Evolutionary conservation across 73 alveolate species (phyloP).

Genomic region (Paramecium tetraurelia): DNA sequence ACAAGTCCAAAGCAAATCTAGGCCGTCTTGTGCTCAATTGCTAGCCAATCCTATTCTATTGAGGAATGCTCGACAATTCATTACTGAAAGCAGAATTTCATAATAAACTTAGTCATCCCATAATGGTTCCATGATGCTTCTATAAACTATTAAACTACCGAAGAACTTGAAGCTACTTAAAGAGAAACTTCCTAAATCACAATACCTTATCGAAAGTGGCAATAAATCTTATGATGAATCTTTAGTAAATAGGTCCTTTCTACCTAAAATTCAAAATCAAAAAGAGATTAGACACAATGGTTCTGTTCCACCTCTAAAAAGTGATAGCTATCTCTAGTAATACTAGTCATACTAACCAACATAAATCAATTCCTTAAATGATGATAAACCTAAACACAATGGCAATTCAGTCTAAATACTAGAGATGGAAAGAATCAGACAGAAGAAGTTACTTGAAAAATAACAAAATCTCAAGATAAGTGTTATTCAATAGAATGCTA

Average conservation of each 20-base stretch:
- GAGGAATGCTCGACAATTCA: background rate
- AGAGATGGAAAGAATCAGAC: background rate
- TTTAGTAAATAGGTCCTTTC: background rate
- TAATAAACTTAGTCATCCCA: background rate
- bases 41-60: background rate
- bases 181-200: conserved; percentile 49
- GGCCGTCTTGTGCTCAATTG: background rate
- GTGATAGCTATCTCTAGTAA: conserved; percentile 1
- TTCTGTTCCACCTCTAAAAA: conserved; percentile 30
- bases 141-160: conserved; percentile 44
- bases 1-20: background rate
- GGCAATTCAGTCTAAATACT: background rate
- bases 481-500: conserved; percentile 7
- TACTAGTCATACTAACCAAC: background rate
- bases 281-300: background rate
- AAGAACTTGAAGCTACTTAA: background rate
- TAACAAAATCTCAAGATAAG: background rate
- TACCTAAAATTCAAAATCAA: background rate
- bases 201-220: background rate
- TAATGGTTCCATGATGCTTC: background rate
- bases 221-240: conserved; percentile 30
- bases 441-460: background rate
- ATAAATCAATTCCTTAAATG: background rate
- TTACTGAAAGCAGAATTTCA: background rate
- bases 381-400: background rate